Conservation (phyloP, 2,329 filamentous ascomycete genomes). For the Ceratocystis diversiconidia region DNA sequence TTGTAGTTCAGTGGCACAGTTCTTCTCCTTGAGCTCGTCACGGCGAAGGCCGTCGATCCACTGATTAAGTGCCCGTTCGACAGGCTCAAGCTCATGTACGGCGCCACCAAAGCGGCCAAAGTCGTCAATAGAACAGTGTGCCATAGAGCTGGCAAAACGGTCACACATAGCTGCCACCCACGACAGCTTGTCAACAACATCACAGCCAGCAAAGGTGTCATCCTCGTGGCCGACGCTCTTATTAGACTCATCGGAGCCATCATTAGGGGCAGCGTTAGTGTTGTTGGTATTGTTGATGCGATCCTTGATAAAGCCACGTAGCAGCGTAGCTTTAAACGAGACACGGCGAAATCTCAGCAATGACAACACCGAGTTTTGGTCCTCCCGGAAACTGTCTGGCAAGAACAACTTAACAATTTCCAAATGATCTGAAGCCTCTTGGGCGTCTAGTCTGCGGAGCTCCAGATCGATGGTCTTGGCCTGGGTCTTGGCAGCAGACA, state of each 20-base stretch:
- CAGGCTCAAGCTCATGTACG: conserved; percentile 75
- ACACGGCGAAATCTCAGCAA: conserved; percentile 78
- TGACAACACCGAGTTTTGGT: conserved; percentile 76
- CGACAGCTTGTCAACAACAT: conserved; percentile 70
- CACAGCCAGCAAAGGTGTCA: conserved; percentile 64
- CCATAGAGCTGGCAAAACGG: conserved; percentile 69
- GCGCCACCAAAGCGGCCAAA: conserved; percentile 70
- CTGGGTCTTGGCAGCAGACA: conserved; percentile 80
- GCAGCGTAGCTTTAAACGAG: conserved; percentile 70
- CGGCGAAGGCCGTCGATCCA: conserved; percentile 76
- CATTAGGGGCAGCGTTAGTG: background rate
- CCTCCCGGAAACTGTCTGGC: conserved; percentile 66
- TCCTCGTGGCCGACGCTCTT: conserved; percentile 53
- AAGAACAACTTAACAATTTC: conserved; percentile 80
- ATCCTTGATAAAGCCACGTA: conserved; percentile 67
- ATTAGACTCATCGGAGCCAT: conserved; percentile 24
- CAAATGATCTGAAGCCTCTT: conserved; percentile 78
- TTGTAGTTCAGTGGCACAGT: conserved; percentile 67
- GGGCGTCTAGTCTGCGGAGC: conserved; percentile 69
- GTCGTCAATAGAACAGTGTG: conserved; percentile 59
- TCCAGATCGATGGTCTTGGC: conserved; percentile 90
- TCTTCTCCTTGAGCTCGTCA: conserved; percentile 74
- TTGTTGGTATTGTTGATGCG: conserved; percentile 47
- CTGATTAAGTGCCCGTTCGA: conserved; percentile 74
- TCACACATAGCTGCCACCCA: conserved; percentile 75